These are phyloP conservation scores for Hordeum marinum DNA, from an alignment of 176 grass and related monocot genomes.

Conservation along the genomic window DNA sequence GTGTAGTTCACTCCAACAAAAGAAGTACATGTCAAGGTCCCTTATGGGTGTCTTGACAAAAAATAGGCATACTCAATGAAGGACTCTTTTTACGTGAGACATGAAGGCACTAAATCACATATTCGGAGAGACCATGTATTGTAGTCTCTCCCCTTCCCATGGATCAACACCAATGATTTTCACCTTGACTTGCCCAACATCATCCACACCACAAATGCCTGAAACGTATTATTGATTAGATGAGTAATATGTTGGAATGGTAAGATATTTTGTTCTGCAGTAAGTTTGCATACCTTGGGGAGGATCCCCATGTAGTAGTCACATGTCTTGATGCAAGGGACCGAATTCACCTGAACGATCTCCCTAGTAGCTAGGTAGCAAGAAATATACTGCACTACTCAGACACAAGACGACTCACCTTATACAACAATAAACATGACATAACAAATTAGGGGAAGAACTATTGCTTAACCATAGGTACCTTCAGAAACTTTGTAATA, in stretches of 20 bases:
- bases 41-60: too few relatives aligned
- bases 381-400: conserved; percentile 66
- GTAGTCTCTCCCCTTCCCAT: conserved; percentile 37
- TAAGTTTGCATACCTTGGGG: conserved; percentile 48
- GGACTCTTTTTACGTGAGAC: conserved; percentile 37
- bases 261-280: neutral
- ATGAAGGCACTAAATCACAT: conserved; percentile 76
- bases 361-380: conserved; percentile 58
- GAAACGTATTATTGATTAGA: neutral
- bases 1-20: conserved; percentile 71
- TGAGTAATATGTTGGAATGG: neutral
- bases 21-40: conserved; percentile 43
- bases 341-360: conserved; percentile 49
- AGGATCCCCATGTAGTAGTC: conserved; percentile 70
- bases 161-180: conserved; percentile 55
- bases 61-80: conserved; percentile 35
- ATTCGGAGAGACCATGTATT: conserved; percentile 64
- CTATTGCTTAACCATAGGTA: neutral
- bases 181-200: conserved; percentile 48
- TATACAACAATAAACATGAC: conserved; percentile 13
- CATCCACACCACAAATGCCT: conserved; percentile 64
- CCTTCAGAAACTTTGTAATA: neutral
- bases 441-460: neutral
- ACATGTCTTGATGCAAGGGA: conserved; percentile 82
- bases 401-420: conserved; percentile 40